Evolutionary conservation across 768 basidiomycete genomes (phyloP), one percentile per base, ranked within the genome.

Genomic region (Mycena epipterygia): DNA sequence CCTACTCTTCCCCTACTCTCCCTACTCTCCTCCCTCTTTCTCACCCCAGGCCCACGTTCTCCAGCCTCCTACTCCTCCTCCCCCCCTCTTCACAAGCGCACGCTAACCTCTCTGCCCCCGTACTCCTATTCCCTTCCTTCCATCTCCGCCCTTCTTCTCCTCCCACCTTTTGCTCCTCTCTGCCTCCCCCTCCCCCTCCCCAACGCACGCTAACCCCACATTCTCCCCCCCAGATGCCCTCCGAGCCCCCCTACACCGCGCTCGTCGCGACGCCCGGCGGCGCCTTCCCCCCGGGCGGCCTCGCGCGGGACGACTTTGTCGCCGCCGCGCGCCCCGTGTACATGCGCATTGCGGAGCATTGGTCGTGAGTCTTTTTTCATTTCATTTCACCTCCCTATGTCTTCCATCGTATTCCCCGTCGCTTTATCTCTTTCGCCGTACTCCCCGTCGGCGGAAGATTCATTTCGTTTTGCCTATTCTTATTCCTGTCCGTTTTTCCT

Each of bases 301-400:
- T 80, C 76, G 52, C 65, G 55, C 55, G 74, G 67, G 51, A 67
- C 49, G 42, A 77, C 66, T 64, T 81, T 76, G 0, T 75, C n/a
- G 72, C 85, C 42, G 77, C 73, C 2, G 81, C 78, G 27, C 72
- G 78, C 17, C 86, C 87, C 16, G 73, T 88, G 46, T 87, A 82
- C 68, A 82, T 88, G 79, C 80, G 82, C 11, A 79, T 88, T 19
- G 80, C 81, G 44, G 87, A 88, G 72, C 84, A 87, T 17, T 17
- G 19, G 14, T 51, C 29, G 49, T 51, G 49, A 51, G 49, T 51
- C n/a, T 16, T 30, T 17, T 29, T 25, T 51, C 8, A 37, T 7
- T 7, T 37, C 35, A 7, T 37, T 37, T 6, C 8, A 37, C 8
- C 35, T 37, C 9, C 19, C 9, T 9, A 17, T 17, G 42, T 5